phyloP scores from a whole-genome alignment of 805 yeast species.

The Teunomyces stri region DNA sequence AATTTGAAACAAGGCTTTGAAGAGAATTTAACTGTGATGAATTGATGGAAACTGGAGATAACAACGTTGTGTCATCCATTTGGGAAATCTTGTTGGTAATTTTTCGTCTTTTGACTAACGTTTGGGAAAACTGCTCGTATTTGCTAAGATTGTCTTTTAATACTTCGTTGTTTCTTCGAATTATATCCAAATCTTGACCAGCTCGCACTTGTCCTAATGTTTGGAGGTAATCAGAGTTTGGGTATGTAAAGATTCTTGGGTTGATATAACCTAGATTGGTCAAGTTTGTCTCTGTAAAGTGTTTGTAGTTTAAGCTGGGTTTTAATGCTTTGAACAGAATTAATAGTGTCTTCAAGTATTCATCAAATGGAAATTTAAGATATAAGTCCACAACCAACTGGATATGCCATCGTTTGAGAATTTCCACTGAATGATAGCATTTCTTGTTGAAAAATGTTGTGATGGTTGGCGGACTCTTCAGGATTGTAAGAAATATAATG shows the following conservation, averaged over 20 bases:
- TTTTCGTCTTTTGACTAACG: slow-evolving; percentile 9
- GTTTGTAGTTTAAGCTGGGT: slow-evolving; percentile 17
- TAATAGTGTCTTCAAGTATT: slow-evolving; percentile 21
- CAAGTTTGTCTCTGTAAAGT: slow-evolving; percentile 16
- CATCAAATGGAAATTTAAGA: slow-evolving; percentile 31
- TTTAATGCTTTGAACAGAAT: slow-evolving; percentile 18
- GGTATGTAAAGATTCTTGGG: slow-evolving; percentile 24
- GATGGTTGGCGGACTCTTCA: slow-evolving; percentile 1
- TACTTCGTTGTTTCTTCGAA: not conserved
- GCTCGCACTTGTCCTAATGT: slow-evolving; percentile 6
- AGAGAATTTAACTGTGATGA: slow-evolving; percentile 15
- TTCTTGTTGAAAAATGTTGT: slow-evolving; percentile 7
- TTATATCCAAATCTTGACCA: not conserved
- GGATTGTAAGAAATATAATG: slow-evolving; percentile 8
- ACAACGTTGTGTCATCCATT: not conserved
- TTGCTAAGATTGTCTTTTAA: slow-evolving; percentile 11
- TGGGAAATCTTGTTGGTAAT: not conserved
- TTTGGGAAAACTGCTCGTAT: slow-evolving; percentile 14
- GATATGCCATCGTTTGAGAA: slow-evolving; percentile 27
- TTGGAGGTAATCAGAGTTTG: slow-evolving; percentile 15
- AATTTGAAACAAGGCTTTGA: slow-evolving; percentile 13
- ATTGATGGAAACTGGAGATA: not conserved
- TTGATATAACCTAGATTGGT: slow-evolving; percentile 20
- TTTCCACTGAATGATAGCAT: not conserved
- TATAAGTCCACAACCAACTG: slow-evolving; percentile 26